Evolutionary conservation across 371 early-diverging fungal species (phyloP).

Genomic region (Mortierella sp.): DNA sequence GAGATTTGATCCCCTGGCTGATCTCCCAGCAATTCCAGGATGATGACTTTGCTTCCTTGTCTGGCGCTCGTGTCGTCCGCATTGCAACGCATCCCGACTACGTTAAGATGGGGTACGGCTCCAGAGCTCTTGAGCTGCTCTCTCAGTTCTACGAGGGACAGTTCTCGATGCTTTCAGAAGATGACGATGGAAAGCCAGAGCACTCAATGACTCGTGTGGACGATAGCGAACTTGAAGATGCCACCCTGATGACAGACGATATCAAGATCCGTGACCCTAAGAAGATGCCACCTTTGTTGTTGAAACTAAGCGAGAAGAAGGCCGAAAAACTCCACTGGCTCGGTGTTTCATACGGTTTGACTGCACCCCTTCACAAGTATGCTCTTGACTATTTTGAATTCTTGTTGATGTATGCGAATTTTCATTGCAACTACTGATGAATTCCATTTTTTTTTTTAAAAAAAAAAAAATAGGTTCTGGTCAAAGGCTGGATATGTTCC

Average conservation of each 20-base stretch:
- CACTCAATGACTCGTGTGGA: conserved; percentile 64
- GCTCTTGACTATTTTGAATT: not conserved
- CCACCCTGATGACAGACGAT: conserved; percentile 80
- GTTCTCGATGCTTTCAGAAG: conserved; percentile 78
- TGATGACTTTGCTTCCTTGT: conserved; percentile 93
- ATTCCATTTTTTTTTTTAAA: not conserved
- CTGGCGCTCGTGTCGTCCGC: conserved; percentile 99
- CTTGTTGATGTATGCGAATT: not conserved
- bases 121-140: conserved; percentile 87
- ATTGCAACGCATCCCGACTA: conserved; percentile 99
- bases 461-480: conserved; percentile 88
- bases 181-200: conserved; percentile 61
- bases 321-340: conserved; percentile 92
- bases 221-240: conserved; percentile 73
- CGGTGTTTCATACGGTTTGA: conserved; percentile 98
- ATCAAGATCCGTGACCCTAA: conserved; percentile 88
- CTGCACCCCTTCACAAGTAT: conserved; percentile 84
- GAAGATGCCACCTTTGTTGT: conserved; percentile 91
- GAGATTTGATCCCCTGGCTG: conserved; percentile 99
- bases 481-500: conserved; percentile 92
- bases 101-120: conserved; percentile 98
- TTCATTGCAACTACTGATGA: not conserved
- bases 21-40: conserved; percentile 96
- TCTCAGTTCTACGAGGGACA: conserved; percentile 90
- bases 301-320: conserved; percentile 84